phyloP scores from a whole-genome alignment of 257 asterid genomes.

The Verbena officinalis region DNA sequence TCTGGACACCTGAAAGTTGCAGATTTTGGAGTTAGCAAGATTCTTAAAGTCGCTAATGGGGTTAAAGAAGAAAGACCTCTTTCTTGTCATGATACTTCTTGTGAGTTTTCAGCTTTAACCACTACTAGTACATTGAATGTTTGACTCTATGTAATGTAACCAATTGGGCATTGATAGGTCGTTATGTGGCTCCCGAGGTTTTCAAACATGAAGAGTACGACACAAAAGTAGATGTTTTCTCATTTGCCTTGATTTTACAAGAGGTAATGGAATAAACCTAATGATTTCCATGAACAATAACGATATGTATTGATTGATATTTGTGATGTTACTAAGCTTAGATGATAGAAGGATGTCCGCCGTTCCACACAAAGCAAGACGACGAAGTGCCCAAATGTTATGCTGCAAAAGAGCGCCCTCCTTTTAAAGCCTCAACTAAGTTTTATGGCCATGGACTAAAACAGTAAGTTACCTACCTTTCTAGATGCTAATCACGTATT shows the following conservation, averaged over 20 bases:
- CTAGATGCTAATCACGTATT: background rate
- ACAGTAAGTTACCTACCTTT: slow-evolving; percentile 49
- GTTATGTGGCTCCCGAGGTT: slow-evolving; percentile 94
- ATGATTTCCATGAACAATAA: background rate
- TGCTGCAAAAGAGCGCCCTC: slow-evolving; percentile 77
- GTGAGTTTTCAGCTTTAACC: slow-evolving; percentile 53
- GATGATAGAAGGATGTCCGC: slow-evolving; percentile 95
- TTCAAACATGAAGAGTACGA: slow-evolving; percentile 84
- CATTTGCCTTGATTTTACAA: slow-evolving; percentile 90
- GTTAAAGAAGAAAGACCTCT: slow-evolving; percentile 72
- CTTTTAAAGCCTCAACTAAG: slow-evolving; percentile 71
- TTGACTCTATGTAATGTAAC: background rate
- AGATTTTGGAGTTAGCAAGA: slow-evolving; percentile 93
- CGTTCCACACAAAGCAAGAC: slow-evolving; percentile 63
- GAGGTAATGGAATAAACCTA: slow-evolving; percentile 53
- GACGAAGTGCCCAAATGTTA: slow-evolving; percentile 62
- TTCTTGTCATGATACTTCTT: slow-evolving; percentile 55
- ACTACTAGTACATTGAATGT: background rate
- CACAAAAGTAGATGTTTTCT: slow-evolving; percentile 95
- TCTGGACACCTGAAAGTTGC: slow-evolving; percentile 98
- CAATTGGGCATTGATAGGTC: slow-evolving; percentile 57
- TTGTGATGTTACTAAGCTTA: slow-evolving; percentile 37
- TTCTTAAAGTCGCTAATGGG: slow-evolving; percentile 71
- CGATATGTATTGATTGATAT: slow-evolving; percentile 27
- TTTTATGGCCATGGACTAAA: slow-evolving; percentile 79